A percentile compares a stretch with the other conserved stretches of the same genome.
These are phyloP conservation scores for Colletotrichum cordylinicola DNA, from an alignment of 2,329 filamentous ascomycete species.

Conservation along the genomic window DNA sequence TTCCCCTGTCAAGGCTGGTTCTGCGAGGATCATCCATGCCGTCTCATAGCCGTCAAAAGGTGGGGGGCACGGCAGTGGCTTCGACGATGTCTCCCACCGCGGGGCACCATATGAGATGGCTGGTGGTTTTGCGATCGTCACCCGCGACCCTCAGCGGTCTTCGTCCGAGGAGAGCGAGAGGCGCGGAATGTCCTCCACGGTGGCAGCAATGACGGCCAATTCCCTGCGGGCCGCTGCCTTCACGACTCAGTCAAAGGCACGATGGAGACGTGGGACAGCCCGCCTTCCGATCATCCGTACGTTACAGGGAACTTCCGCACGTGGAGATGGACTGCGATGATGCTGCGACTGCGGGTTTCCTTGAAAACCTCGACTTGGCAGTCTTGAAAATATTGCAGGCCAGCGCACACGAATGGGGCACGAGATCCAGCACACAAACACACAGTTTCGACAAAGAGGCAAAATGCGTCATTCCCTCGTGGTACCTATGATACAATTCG, in stretches of 20 bases:
- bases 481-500: slow-evolving; percentile 15
- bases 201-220: background rate
- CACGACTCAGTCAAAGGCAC: slow-evolving; percentile 5
- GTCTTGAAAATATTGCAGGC: background rate
- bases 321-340: background rate
- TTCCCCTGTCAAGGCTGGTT: slow-evolving; percentile 2
- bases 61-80: slow-evolving; percentile 9
- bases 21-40: slow-evolving; percentile 18
- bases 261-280: background rate
- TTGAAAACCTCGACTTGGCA: background rate
- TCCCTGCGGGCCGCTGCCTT: background rate
- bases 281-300: slow-evolving; percentile 6
- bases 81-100: slow-evolving; percentile 1
- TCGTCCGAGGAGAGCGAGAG: slow-evolving; percentile 6
- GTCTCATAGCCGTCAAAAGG: background rate
- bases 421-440: background rate
- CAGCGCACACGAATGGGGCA: background rate
- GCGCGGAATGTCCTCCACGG: background rate
- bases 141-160: background rate
- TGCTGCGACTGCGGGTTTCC: background rate
- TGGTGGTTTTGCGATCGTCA: background rate
- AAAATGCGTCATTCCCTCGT: slow-evolving; percentile 17
- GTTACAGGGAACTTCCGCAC: background rate
- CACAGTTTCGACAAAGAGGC: background rate
- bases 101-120: background rate